phyloP scores from a whole-genome alignment of 805 yeast genomes.

The Nakazawaea siamensis region DNA sequence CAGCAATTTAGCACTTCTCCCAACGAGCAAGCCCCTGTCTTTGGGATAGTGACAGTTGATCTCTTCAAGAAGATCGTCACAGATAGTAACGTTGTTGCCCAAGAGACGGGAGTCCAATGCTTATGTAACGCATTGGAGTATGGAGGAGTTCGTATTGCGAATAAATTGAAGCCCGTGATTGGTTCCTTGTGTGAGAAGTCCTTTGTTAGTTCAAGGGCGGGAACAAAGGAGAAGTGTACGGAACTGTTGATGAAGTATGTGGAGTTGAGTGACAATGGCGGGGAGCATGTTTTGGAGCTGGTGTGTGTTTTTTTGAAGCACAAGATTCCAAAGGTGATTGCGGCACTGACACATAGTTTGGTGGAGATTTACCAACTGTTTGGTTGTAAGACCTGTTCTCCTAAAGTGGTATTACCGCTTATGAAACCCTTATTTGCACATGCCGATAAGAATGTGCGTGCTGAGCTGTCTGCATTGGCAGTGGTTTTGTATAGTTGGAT shows the following conservation, averaged over 20 bases:
- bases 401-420: slow-evolving; percentile 45
- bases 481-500: slow-evolving; percentile 69
- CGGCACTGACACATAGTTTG: slow-evolving; percentile 54
- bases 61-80: slow-evolving; percentile 48
- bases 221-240: slow-evolving; percentile 57
- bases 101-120: slow-evolving; percentile 67
- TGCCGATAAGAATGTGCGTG: slow-evolving; percentile 80
- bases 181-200: slow-evolving; percentile 74
- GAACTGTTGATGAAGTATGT: slow-evolving; percentile 56
- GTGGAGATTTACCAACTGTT: slow-evolving; percentile 45
- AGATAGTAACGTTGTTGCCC: slow-evolving; percentile 88
- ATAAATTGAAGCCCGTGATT: slow-evolving; percentile 31
- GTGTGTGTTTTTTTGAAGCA: slow-evolving; percentile 54
- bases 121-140: slow-evolving; percentile 45
- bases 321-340: slow-evolving; percentile 69
- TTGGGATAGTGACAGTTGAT: slow-evolving; percentile 47
- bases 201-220: slow-evolving; percentile 62
- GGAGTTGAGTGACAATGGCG: slow-evolving; percentile 45
- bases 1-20: slow-evolving; percentile 44
- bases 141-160: slow-evolving; percentile 38
- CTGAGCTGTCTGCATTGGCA: slow-evolving; percentile 62
- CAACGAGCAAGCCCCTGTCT: slow-evolving; percentile 46
- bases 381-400: slow-evolving; percentile 56
- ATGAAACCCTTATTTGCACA: slow-evolving; percentile 72
- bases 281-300: slow-evolving; percentile 60